These are phyloP conservation scores for Lactarius quietus DNA, from an alignment of 768 basidiomycete genomes.

Conservation along the genomic window DNA sequence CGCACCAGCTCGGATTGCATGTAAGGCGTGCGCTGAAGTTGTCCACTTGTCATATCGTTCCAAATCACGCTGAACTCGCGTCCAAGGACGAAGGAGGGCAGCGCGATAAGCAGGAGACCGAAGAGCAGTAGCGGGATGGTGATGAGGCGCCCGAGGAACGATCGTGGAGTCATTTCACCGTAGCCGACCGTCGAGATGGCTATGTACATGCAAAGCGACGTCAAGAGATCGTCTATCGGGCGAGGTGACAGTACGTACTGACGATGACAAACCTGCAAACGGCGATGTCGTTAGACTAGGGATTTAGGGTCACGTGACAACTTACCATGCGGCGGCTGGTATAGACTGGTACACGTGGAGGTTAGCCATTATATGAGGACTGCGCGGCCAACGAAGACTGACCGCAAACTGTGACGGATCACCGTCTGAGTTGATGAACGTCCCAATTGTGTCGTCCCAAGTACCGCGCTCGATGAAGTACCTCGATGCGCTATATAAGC, in stretches of 20 bases:
- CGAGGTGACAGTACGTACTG: slow-evolving; percentile 47
- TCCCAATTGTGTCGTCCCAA: slow-evolving; percentile 78
- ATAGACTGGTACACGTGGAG: slow-evolving; percentile 44
- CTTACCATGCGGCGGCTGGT: slow-evolving; percentile 75
- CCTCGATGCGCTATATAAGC: slow-evolving; percentile 34
- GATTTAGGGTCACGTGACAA: slow-evolving; percentile 24
- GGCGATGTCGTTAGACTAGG: not conserved
- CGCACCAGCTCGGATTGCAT: slow-evolving; percentile 3
- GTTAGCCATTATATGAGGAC: not conserved
- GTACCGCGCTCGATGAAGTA: slow-evolving; percentile 90
- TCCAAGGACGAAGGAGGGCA: slow-evolving; percentile 89
- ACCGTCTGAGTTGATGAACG: slow-evolving; percentile 82
- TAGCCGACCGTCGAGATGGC: slow-evolving; percentile 90
- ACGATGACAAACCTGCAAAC: slow-evolving; percentile 63
- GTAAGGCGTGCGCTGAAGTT: not conserved
- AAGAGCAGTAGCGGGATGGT: slow-evolving; percentile 85
- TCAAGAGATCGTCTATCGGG: not conserved
- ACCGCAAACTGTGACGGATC: slow-evolving; percentile 78
- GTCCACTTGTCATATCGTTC: slow-evolving; percentile 63
- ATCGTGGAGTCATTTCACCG: slow-evolving; percentile 87
- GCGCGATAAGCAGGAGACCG: slow-evolving; percentile 82
- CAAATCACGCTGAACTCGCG: slow-evolving; percentile 89
- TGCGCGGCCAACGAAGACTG: slow-evolving; percentile 27
- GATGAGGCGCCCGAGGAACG: slow-evolving; percentile 80
- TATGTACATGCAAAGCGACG: slow-evolving; percentile 29